These are phyloP conservation scores for Fusarium illudens DNA, from an alignment of 2,329 filamentous ascomycete genomes.

Conservation along the genomic window DNA sequence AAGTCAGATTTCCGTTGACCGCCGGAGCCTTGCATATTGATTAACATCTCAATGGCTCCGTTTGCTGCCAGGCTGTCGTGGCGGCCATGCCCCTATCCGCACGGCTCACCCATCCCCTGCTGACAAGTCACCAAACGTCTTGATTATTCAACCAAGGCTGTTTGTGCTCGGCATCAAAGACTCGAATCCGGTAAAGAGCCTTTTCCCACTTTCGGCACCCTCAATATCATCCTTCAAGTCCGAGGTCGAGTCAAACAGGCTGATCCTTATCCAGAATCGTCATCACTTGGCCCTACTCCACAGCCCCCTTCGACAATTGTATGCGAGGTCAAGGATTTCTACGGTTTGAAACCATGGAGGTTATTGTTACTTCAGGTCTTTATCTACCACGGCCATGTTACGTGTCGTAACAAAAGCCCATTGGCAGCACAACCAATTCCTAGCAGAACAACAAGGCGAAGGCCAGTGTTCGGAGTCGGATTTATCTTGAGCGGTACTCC, in stretches of 20 bases:
- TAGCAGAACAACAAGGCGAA: not conserved
- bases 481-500: not conserved
- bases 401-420: not conserved
- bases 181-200: not conserved
- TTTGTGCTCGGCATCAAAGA: not conserved
- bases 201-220: not conserved
- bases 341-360: not conserved
- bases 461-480: not conserved
- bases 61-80: not conserved
- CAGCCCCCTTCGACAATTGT: too few relatives aligned
- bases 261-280: not conserved
- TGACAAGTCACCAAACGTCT: not conserved
- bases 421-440: not conserved
- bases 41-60: not conserved
- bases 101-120: not conserved
- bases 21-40: not conserved
- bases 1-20: not conserved
- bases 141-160: not conserved
- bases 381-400: not conserved
- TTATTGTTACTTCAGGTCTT: not conserved
- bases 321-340: not conserved
- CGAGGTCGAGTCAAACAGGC: not conserved
- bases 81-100: conserved; percentile 1
- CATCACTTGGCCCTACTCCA: not conserved
- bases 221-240: not conserved